Conservation (phyloP, 2,329 filamentous ascomycete species). For the Rhynchosporium secalis region DNA sequence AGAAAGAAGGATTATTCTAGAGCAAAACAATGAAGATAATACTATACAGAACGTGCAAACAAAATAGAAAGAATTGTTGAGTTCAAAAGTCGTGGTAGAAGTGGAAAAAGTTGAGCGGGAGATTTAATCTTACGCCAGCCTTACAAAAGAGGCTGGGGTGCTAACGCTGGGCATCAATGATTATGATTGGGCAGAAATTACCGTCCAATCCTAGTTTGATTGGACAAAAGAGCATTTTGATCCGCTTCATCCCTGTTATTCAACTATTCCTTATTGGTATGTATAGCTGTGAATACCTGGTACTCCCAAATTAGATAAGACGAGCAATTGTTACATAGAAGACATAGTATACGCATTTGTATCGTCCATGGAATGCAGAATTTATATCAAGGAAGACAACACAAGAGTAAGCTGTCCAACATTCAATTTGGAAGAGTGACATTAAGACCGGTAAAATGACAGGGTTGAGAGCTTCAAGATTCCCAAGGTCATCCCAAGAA, state of each 20-base stretch:
- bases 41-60: too few species aligned
- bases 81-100: not conserved
- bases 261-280: not conserved
- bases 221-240: not conserved
- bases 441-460: not conserved
- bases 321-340: not conserved
- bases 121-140: constrained; percentile 12
- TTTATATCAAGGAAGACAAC: too few species aligned
- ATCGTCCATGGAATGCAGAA: too few species aligned
- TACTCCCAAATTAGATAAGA: not conserved
- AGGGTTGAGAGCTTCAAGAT: not conserved
- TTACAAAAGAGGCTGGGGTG: constrained; percentile 3
- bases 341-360: not conserved
- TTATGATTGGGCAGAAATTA: constrained; percentile 6
- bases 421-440: not conserved
- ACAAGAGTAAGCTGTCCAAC: not conserved
- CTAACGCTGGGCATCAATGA: constrained; percentile 7
- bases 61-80: not conserved
- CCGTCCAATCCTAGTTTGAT: constrained; percentile 6
- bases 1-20: not conserved
- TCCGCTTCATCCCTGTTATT: constrained; percentile 1
- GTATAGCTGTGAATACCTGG: not conserved
- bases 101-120: too few species aligned
- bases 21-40: not conserved
- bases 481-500: constrained; percentile 6